These are phyloP conservation scores for Colletotrichum tropicicola DNA, from an alignment of 2,329 filamentous ascomycete species.

Conservation along the genomic window DNA sequence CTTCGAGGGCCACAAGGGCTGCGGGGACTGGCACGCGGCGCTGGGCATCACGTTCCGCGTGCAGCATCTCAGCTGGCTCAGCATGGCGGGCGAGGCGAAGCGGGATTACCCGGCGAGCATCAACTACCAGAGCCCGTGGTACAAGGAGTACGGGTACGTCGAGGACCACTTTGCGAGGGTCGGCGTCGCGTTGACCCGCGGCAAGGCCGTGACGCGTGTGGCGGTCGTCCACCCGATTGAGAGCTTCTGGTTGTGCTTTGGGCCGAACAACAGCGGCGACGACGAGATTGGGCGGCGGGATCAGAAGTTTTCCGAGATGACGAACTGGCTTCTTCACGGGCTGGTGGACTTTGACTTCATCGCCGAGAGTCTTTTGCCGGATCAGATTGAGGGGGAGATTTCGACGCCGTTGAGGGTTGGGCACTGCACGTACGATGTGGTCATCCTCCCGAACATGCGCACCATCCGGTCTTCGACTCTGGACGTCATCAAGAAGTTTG, in stretches of 20 bases:
- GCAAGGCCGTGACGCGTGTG: slow-evolving; percentile 38
- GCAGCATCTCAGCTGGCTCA: slow-evolving; percentile 42
- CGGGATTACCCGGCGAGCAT: slow-evolving; percentile 42
- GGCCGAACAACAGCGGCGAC: slow-evolving; percentile 35
- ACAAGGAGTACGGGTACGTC: slow-evolving; percentile 40
- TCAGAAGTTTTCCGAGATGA: slow-evolving; percentile 35
- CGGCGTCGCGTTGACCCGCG: slow-evolving; percentile 39
- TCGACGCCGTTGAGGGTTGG: slow-evolving; percentile 35
- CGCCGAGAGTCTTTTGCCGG: slow-evolving; percentile 39
- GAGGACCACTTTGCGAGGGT: slow-evolving; percentile 44
- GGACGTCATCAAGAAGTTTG: slow-evolving; percentile 34
- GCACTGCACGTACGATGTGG: slow-evolving; percentile 39
- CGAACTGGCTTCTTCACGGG: slow-evolving; percentile 21
- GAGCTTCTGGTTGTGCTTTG: slow-evolving; percentile 43
- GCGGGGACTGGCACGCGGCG: slow-evolving; percentile 44
- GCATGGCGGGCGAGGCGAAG: slow-evolving; percentile 43
- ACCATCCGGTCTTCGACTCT: slow-evolving; percentile 42
- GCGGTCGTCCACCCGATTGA: slow-evolving; percentile 44
- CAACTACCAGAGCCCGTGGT: slow-evolving; percentile 44
- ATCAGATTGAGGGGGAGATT: slow-evolving; percentile 22
- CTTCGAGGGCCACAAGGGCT: slow-evolving; percentile 43
- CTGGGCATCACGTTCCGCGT: slow-evolving; percentile 43
- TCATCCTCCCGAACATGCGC: slow-evolving; percentile 40
- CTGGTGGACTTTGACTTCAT: slow-evolving; percentile 45
- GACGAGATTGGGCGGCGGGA: slow-evolving; percentile 37